Evolutionary conservation across 805 yeast genomes (phyloP).

Genomic region (Lachancea nothofagi): DNA sequence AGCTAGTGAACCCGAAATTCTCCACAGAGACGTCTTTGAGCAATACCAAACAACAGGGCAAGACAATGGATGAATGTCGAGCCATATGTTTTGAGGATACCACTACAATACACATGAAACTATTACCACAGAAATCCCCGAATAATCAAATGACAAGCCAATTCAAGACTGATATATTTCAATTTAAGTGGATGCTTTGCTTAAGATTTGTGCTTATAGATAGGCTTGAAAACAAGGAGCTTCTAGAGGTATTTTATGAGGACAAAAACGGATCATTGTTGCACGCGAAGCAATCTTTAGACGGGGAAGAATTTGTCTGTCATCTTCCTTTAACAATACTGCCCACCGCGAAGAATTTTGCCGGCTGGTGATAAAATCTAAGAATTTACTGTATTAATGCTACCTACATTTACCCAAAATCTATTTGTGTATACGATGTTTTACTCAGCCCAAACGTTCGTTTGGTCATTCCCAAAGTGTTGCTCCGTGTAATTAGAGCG

Average conservation of each 20-base stretch:
- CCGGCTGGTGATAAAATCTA: conserved; percentile 43
- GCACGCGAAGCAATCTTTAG: conserved; percentile 32
- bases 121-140: conserved; percentile 33
- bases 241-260: conserved; percentile 27
- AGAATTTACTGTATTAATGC: too few relatives aligned
- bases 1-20: conserved; percentile 32
- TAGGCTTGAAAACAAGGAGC: conserved; percentile 13
- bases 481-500: too few relatives aligned
- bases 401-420: not conserved
- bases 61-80: conserved; percentile 28
- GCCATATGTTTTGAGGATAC: conserved; percentile 30
- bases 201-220: conserved; percentile 32
- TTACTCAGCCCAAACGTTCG: not conserved
- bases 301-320: conserved; percentile 39
- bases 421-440: not conserved
- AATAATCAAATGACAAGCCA: conserved; percentile 34
- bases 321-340: conserved; percentile 42
- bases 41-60: conserved; percentile 17
- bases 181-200: conserved; percentile 35
- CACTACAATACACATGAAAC: conserved; percentile 24
- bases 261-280: conserved; percentile 35
- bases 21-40: conserved; percentile 14
- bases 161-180: conserved; percentile 38
- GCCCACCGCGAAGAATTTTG: conserved; percentile 43
- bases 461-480: not conserved